Base-by-base conservation (phyloP, 257 asterid genomes). In the Salvia miltiorrhiza region DNA sequence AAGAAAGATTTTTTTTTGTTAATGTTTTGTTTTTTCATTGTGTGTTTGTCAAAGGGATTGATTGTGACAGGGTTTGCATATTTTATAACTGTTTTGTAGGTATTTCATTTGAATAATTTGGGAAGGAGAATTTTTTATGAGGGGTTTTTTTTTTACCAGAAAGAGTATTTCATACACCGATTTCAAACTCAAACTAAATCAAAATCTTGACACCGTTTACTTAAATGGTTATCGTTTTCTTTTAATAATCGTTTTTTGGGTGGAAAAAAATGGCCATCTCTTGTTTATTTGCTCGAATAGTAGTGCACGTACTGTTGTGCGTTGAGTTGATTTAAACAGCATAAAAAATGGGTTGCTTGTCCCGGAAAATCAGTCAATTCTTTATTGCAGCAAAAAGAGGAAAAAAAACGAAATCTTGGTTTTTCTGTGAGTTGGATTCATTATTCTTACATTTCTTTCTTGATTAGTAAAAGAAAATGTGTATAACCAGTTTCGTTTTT, bases 61-160 rank as follows among this genome's bases (percentile, higher is more conserved):
- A 49, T 58, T 76, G 73, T 70, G 71, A 53, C 70, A 35, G 62
- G 69, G 52, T 69, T 76, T 68, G 65, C 62, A 50, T 56, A 53
- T 70, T 35, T 44, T 17, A 3, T 2, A 23, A 35, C 50, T 71
- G 20, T 66, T 58, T 47, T 37, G 48, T 59, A 1, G 60, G 60
- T 70, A 56, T 65, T 32, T 52, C 61, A n/a, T 43, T 65, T 35
- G 28, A 24, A 39, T 21, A 26, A 47, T 45, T 64, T 63, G 26
- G 28, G 5, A 37, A 58, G 54, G 47, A 17, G 53, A n/a, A 23
- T 64, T 73, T 69, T 62, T 28, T 44, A 48, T 50, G 43, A 52
- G 17, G 45, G 50, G 76, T 4, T 4, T 30, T 30, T 30, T 20
- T 73, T 62, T 78, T 43, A 17, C 71, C 56, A 35, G 40, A 73